Conservation (phyloP, 805 yeast genomes). For the Starmerella tilneyi region DNA sequence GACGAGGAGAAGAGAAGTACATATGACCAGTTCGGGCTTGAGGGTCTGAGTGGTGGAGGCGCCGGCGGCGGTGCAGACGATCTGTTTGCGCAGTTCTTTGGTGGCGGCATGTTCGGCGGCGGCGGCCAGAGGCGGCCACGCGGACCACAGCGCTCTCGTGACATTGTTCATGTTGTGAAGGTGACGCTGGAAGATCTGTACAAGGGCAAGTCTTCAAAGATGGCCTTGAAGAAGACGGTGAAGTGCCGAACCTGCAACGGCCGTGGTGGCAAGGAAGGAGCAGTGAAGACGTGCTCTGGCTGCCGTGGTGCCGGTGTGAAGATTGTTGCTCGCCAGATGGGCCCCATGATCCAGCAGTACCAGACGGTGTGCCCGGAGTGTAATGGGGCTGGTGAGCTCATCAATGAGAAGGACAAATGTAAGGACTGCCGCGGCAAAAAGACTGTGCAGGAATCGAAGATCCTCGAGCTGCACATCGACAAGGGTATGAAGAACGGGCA, state of each 20-base stretch:
- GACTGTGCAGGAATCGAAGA: constrained; percentile 77
- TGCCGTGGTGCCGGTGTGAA: constrained; percentile 91
- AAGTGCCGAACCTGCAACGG: constrained; percentile 86
- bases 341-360: constrained; percentile 97
- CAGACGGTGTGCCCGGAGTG: constrained; percentile 90
- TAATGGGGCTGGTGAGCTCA: constrained; percentile 82
- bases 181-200: constrained; percentile 59
- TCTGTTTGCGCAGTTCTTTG: constrained; percentile 73
- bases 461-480: constrained; percentile 85
- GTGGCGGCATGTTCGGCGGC: constrained; percentile 50
- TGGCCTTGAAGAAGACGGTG: constrained; percentile 86
- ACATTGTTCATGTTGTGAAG: constrained; percentile 76
- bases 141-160: constrained; percentile 83
- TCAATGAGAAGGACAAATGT: constrained; percentile 83
- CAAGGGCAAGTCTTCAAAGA: constrained; percentile 70
- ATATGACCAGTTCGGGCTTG: constrained; percentile 86
- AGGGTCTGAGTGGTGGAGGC: constrained; percentile 76
- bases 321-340: constrained; percentile 95
- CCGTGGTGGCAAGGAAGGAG: constrained; percentile 88
- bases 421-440: constrained; percentile 79
- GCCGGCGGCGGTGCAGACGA: constrained; percentile 66
- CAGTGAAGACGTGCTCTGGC: constrained; percentile 71
- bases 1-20: constrained; percentile 80
- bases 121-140: constrained; percentile 56
- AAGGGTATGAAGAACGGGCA: constrained; percentile 97